Evolutionary conservation across 2,329 filamentous ascomycete species (phyloP).

Genomic region (Eutypella sp.): DNA sequence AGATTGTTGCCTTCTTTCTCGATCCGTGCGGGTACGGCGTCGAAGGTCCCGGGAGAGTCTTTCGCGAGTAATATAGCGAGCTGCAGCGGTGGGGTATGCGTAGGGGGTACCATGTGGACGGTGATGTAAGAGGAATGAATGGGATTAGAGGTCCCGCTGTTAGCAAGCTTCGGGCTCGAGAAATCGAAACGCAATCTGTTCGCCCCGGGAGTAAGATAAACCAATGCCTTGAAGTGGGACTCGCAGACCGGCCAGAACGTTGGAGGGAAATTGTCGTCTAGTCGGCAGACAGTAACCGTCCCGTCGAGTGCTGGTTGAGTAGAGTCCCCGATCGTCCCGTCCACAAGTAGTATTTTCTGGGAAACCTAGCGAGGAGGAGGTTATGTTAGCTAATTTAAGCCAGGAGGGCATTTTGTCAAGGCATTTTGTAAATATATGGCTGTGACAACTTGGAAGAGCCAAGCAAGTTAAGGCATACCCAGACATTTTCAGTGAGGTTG

Average conservation of each 20-base stretch:
- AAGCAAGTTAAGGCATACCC: conserved; percentile 54
- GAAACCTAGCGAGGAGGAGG: conserved; percentile 58
- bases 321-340: conserved; percentile 75
- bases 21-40: conserved; percentile 69
- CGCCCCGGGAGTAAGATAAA: conserved; percentile 86
- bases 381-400: too few relatives aligned
- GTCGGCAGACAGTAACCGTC: conserved; percentile 69
- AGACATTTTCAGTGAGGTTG: conserved; percentile 76
- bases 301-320: conserved; percentile 68
- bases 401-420: too few relatives aligned
- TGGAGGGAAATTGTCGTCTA: conserved; percentile 80
- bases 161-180: conserved; percentile 71
- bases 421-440: not conserved
- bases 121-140: conserved; percentile 76
- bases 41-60: conserved; percentile 82
- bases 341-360: conserved; percentile 80
- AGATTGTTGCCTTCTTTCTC: conserved; percentile 78
- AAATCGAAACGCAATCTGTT: conserved; percentile 90
- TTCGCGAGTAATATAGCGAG: conserved; percentile 82
- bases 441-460: not conserved
- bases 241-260: conserved; percentile 83
- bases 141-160: conserved; percentile 59
- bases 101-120: conserved; percentile 80
- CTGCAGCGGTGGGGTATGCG: conserved; percentile 76
- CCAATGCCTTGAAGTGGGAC: conserved; percentile 85